Base-by-base conservation (phyloP, 2,329 filamentous ascomycete genomes). In the Clarireedia homoeocarpa region DNA sequence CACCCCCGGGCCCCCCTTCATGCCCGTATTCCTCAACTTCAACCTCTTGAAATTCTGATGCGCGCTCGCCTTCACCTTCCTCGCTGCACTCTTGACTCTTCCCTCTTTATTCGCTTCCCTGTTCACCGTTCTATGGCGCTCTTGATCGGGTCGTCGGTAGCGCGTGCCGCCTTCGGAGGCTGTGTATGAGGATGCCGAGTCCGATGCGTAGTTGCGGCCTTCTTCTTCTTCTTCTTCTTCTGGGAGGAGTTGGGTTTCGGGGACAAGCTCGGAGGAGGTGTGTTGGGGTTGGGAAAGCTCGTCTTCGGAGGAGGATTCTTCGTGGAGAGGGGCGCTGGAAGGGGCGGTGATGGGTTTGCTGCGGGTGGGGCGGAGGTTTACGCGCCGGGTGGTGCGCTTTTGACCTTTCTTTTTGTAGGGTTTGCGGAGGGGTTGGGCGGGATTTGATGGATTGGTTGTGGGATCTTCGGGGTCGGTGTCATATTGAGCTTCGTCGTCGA, bases 321-420 rank as follows among this genome's bases (percentile, higher is more conserved):
- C 59, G 3, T 61, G 62, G 1, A 55, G 39, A 53, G 66, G 62
- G 1, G 63, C 67, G 3, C 70, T 66, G n/a, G 65, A 67, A 4
- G 61, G 56, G 4, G 65, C 42, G 44, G 5, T 48, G 20, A 23
- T 76, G 39, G 82, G 77, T 65, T 77, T 79, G 6, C 69, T 67
- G 55, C 74, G 69, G 0, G 71, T 77, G 2, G 81, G 82, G 59
- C 73, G 76, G 74, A 86, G 88, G 58, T 84, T 90, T 55, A 81
- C 77, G 48, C 78, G 75, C 59, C 84, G 77, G 3, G 89, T 92
- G 55, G 88, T 89, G 59, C 89, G 78, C 75, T 94, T 94, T 68
- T 88, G 80, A 0, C 88, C 88, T 74, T 88, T 89, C 79, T 94
- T 94, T 77, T 91, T 92, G 75, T 80, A 92, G 1, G 81, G 71